Evolutionary conservation across 176 grass and related monocot genomes (phyloP), one percentile per base, ranked within the genome.

Genomic region (Oryza officinalis): DNA sequence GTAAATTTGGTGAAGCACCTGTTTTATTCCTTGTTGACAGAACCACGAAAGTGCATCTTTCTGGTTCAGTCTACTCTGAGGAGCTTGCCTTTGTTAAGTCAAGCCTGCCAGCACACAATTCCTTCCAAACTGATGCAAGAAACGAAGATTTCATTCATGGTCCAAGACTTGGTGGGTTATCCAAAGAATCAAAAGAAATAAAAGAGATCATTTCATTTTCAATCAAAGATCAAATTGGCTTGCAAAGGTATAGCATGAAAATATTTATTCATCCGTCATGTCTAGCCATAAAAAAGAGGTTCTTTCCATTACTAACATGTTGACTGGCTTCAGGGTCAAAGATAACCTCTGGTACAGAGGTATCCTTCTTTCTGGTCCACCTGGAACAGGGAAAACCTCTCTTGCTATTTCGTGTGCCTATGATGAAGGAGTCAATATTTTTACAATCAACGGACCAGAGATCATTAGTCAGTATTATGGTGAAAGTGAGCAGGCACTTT

Each of bases 321-420:
- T 91, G 43, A 74, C 82, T 50, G 22, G 78, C 38, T 87, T 67
- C 63, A 97, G 95, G 87, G 94, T 90, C 84, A 98, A 91, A 91
- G 92, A 92, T 33, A 65, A 94, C 75, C 92, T 98, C 57, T 61
- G 20, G 22, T 97, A 95, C 82, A 98, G 90, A 93, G 95, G 95
- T 33, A 59, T 98, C 78, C 92, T 98, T 81, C 88, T 98, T 82
- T 81, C 93, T 80, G 95, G 95, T 64, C 92, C 95, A 67, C 90
- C 95, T 91, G 95, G 95, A 81, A 98, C 95, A 86, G 95, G 95
- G 77, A 95, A 98, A 83, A 98, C 93, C 77, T 95, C 91, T 80
- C 87, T 98, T 57, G 93, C 91, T 84, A 85, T 71, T 87, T 84
- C 67, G 38, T 98, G 96, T 88, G 93, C 91, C 63, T 69, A 89